Evolutionary conservation across 352 stramenopile genomes (phyloP).

Genomic region (Globisporangium irregulare): DNA sequence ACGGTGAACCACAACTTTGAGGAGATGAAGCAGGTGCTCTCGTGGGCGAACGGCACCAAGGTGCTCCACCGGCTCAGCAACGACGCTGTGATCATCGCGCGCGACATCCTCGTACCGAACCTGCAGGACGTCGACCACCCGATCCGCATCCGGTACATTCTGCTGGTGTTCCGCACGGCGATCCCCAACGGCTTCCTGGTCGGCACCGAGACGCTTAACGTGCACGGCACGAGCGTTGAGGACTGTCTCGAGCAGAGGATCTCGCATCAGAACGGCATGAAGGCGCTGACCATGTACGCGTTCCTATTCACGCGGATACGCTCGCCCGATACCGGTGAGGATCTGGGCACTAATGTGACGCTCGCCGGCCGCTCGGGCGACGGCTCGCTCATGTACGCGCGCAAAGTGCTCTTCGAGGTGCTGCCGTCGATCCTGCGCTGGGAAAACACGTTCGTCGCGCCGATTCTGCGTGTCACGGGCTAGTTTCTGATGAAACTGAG

Average conservation of each 20-base stretch:
- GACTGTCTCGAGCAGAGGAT: slow-evolving; percentile 26
- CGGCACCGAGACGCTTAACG: slow-evolving; percentile 31
- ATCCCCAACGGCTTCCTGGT: slow-evolving; percentile 23
- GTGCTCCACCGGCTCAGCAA: slow-evolving; percentile 28
- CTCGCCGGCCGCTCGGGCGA: slow-evolving; percentile 31
- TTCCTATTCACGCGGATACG: slow-evolving; percentile 27
- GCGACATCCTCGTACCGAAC: slow-evolving; percentile 29
- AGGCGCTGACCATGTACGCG: slow-evolving; percentile 35
- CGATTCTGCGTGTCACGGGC: slow-evolving; percentile 29
- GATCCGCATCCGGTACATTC: slow-evolving; percentile 28
- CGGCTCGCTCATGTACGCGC: slow-evolving; percentile 28
- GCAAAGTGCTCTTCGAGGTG: slow-evolving; percentile 34
- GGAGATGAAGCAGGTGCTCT: slow-evolving; percentile 27
- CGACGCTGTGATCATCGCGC: slow-evolving; percentile 26
- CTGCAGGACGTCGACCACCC: slow-evolving; percentile 25
- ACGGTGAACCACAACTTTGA: slow-evolving; percentile 26
- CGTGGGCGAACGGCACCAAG: slow-evolving; percentile 34
- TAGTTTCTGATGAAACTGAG: neutral
- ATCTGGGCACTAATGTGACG: slow-evolving; percentile 26
- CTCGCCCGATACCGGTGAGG: slow-evolving; percentile 8
- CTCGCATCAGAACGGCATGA: slow-evolving; percentile 19
- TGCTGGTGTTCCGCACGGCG: slow-evolving; percentile 26
- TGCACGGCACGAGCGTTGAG: slow-evolving; percentile 15
- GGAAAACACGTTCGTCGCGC: slow-evolving; percentile 35
- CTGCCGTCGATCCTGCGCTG: slow-evolving; percentile 39